Base-by-base conservation (phyloP, 768 basidiomycete genomes). In the Pleurotus citrinopileatus region DNA sequence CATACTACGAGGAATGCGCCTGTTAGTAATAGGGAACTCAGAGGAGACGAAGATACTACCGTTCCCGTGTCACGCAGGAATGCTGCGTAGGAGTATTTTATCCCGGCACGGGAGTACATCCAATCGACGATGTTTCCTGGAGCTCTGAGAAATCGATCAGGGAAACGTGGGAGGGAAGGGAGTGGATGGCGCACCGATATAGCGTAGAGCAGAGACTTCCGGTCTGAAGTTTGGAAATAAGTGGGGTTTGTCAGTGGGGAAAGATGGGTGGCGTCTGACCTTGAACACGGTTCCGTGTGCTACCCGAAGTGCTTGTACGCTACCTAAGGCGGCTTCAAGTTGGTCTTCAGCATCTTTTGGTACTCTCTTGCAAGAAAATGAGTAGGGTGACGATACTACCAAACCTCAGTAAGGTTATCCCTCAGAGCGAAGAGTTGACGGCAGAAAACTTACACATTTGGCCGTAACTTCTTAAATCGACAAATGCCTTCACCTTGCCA, bases 381-480 rank as follows among this genome's bases (percentile, higher is more conserved):
- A 88, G 59, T 78, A 93, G 3, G 91, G 91, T 29, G 83, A 75
- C n/a, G 89, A 87, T 53, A 91, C 88, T 91, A 53, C 17, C n/a
- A n/a, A n/a, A n/a, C n/a, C n/a, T n/a, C n/a, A n/a, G n/a, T n/a
- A n/a, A n/a, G n/a, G n/a, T n/a, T n/a, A n/a, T n/a, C n/a, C n/a
- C n/a, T n/a, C n/a, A n/a, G n/a, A n/a, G n/a, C n/a, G n/a, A n/a
- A n/a, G n/a, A n/a, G n/a, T n/a, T n/a, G n/a, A n/a, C n/a, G n/a
- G n/a, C n/a, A n/a, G n/a, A 34, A 29, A 15, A 76, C 87, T 54
- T 60, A 91, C 89, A 65, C 78, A 91, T 86, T 64, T 93, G 90
- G 0, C 91, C 91, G 61, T 91, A 94, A 60, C 84, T 88, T 58
- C 92, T 75, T 47, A 92, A 64, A 67, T 93, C 90, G 27, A 92